Evolutionary conservation across 345 rosid species (phyloP).

Genomic region (Eucalyptus coolabah): DNA sequence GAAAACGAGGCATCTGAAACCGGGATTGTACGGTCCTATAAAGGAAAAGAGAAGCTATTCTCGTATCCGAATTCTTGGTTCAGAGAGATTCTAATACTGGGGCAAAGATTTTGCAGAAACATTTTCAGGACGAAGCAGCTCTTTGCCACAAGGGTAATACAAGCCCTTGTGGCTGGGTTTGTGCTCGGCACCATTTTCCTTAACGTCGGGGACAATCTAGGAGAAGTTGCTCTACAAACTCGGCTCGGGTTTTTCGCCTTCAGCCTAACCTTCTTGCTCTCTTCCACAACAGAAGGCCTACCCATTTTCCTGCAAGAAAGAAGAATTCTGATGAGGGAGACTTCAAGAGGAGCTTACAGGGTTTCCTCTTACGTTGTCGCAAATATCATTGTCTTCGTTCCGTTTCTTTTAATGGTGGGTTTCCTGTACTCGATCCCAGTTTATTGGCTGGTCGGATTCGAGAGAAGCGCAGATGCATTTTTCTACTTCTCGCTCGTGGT

Average conservation of each 20-base stretch:
- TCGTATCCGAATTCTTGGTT: slow-evolving; percentile 31
- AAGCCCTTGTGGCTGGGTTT: slow-evolving; percentile 59
- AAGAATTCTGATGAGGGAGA: slow-evolving; percentile 66
- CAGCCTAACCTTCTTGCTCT: slow-evolving; percentile 72
- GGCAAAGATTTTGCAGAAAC: slow-evolving; percentile 70
- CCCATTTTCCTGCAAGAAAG: slow-evolving; percentile 85
- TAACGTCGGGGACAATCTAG: slow-evolving; percentile 41
- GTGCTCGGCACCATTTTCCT: slow-evolving; percentile 70
- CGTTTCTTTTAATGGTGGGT: slow-evolving; percentile 54
- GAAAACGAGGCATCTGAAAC: slow-evolving; percentile 1
- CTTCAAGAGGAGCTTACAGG: slow-evolving; percentile 73
- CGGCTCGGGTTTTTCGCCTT: slow-evolving; percentile 79
- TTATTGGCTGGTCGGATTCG: slow-evolving; percentile 79
- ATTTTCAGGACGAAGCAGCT: slow-evolving; percentile 77
- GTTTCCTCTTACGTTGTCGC: slow-evolving; percentile 64
- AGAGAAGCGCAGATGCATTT: slow-evolving; percentile 42
- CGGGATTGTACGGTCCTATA: background rate
- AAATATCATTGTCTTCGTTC: slow-evolving; percentile 59
- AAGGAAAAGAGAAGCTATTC: slow-evolving; percentile 14
- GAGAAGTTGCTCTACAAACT: slow-evolving; percentile 32
- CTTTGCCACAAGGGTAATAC: slow-evolving; percentile 59
- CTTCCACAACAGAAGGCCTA: slow-evolving; percentile 85
- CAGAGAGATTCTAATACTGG: slow-evolving; percentile 54
- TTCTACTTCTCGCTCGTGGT: slow-evolving; percentile 63
- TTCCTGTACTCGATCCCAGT: slow-evolving; percentile 70